A percentile compares a stretch with the other conserved stretches of the same genome.
Conservation (phyloP, 345 rosid genomes). For the Abelmoschus esculentus region DNA sequence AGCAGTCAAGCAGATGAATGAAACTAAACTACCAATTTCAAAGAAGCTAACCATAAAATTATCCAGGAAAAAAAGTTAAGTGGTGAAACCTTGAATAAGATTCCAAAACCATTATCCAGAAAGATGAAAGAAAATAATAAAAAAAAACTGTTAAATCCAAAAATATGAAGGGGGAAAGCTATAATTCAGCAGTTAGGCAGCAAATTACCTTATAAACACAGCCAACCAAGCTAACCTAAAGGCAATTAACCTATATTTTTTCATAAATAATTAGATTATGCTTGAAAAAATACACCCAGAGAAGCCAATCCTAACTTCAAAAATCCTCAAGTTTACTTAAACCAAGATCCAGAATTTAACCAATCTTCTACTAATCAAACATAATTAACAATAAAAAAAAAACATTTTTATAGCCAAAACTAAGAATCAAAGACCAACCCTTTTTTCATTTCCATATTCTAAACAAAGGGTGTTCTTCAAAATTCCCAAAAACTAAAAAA, state of each 20-base stretch:
- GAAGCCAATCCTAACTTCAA: neutral
- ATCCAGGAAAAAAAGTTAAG: neutral
- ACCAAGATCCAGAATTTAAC: neutral
- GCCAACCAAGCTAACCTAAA: neutral
- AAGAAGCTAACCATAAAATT: neutral
- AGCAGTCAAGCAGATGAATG: neutral
- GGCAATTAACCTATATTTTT: neutral
- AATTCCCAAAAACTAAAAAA: neutral
- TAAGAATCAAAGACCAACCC: slow-evolving; percentile 23
- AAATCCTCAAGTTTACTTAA: neutral
- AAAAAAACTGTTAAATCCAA: no score
- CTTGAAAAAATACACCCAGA: neutral
- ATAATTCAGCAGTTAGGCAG: neutral
- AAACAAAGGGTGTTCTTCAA: slow-evolving; percentile 21
- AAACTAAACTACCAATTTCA: neutral
- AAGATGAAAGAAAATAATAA: neutral
- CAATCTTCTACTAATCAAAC: neutral
- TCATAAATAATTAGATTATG: neutral
- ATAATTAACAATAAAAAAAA: neutral
- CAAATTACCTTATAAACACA: neutral
- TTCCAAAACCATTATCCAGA: slow-evolving; percentile 2
- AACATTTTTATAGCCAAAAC: neutral
- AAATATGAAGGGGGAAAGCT: no score
- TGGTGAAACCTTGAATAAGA: neutral
- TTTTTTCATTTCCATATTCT: slow-evolving; percentile 4